phyloP scores from a whole-genome alignment of 2,329 filamentous ascomycete genomes.

The Verticillium albo-atrum region DNA sequence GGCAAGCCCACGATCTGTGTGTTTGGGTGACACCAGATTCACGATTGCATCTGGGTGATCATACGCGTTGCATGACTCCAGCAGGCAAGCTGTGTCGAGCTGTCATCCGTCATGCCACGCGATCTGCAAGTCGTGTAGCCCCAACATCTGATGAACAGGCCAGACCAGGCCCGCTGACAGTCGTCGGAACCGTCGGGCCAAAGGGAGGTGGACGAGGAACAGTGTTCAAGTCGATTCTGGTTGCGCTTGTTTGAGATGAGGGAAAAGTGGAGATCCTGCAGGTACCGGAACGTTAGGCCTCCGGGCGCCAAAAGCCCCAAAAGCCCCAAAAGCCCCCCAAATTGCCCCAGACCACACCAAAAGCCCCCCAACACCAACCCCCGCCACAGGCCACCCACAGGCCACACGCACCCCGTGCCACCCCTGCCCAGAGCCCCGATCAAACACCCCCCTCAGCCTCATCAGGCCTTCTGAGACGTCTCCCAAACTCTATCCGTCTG shows the following conservation, averaged over 20 bases:
- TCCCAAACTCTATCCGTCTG: constrained; percentile 2
- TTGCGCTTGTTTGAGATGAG: not conserved
- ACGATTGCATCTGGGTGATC: not conserved
- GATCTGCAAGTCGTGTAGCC: not conserved
- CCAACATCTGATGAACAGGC: not conserved
- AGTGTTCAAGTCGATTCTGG: not conserved
- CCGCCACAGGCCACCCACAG: too few species aligned
- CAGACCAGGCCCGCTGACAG: too few species aligned
- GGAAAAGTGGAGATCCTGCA: not conserved
- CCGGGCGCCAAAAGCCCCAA: not conserved
- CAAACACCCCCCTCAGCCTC: constrained; percentile 1
- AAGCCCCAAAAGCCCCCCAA: too few species aligned
- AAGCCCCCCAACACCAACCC: too few species aligned
- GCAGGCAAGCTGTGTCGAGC: not conserved
- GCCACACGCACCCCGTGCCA: not conserved
- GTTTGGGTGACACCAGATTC: not conserved
- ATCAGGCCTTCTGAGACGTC: constrained; percentile 1
- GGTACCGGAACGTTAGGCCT: not conserved
- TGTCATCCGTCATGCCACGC: not conserved
- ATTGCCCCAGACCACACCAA: not conserved
- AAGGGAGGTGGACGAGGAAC: not conserved
- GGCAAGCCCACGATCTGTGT: not conserved
- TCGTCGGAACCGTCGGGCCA: too few species aligned
- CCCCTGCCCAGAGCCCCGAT: not conserved
- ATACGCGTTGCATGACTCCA: not conserved